phyloP scores from a whole-genome alignment of 2,329 filamentous ascomycete species.

The Apiospora pterosperma region DNA sequence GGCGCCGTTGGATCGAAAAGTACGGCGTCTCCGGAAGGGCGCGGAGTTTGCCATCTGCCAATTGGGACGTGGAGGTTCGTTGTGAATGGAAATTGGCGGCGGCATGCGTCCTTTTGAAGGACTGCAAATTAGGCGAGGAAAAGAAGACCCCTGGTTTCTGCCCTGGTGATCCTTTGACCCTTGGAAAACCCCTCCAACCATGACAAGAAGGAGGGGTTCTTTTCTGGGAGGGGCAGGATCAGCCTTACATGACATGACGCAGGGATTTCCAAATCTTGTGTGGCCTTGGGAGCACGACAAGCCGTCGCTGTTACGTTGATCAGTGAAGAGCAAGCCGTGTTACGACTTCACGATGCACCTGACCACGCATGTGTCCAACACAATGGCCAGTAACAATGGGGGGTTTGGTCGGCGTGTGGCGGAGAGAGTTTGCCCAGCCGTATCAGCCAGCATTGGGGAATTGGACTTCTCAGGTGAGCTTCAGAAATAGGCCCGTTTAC shows the following conservation, averaged over 20 bases:
- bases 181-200: not conserved
- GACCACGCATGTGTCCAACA: not conserved
- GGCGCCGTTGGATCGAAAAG: not conserved
- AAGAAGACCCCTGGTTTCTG: too few species aligned
- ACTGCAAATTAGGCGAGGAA: not conserved
- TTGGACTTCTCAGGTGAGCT: not conserved
- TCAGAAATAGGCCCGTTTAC: conserved; percentile 3
- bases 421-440: not conserved
- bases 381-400: not conserved
- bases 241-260: not conserved
- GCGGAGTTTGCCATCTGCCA: not conserved
- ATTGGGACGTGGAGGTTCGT: not conserved
- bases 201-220: not conserved
- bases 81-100: not conserved
- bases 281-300: not conserved
- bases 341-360: not conserved
- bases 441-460: not conserved
- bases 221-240: not conserved
- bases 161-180: not conserved
- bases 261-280: not conserved
- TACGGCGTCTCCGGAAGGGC: not conserved
- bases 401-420: not conserved
- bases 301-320: not conserved
- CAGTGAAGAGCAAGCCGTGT: not conserved
- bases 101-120: not conserved